Evolutionary conservation across 2,329 filamentous ascomycete genomes (phyloP).

Genomic region (Phialophora verrucosa): DNA sequence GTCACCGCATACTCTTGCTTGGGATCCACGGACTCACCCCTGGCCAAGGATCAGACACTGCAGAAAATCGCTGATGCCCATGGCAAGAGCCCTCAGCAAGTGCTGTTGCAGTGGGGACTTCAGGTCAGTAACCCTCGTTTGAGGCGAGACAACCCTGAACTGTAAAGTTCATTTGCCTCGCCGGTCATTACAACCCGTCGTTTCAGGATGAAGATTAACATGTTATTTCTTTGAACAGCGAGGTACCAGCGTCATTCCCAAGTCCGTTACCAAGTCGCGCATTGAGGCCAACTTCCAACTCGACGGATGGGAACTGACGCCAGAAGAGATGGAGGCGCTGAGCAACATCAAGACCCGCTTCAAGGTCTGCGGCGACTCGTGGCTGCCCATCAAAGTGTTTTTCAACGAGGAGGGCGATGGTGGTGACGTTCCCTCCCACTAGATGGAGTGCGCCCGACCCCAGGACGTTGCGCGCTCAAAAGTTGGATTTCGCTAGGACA

Average conservation of each 20-base stretch:
- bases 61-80: constrained; percentile 38
- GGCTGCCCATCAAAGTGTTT: constrained; percentile 74
- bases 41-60: constrained; percentile 59
- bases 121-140: constrained; percentile 7
- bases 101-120: constrained; percentile 79
- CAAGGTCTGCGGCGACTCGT: constrained; percentile 75
- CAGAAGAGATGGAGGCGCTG: constrained; percentile 73
- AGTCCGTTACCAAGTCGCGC: constrained; percentile 74
- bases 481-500: not conserved
- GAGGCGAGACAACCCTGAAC: not conserved
- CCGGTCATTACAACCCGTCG: not conserved
- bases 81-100: constrained; percentile 63
- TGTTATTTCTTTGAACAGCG: constrained; percentile 5
- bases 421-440: constrained; percentile 33
- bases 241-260: constrained; percentile 83
- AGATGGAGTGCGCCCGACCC: not conserved
- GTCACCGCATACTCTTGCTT: constrained; percentile 69
- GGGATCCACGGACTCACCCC: constrained; percentile 71
- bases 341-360: constrained; percentile 74
- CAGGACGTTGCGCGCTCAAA: not conserved
- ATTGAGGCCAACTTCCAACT: constrained; percentile 79
- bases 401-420: constrained; percentile 52
- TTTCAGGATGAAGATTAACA: constrained; percentile 9
- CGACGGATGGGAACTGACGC: constrained; percentile 74
- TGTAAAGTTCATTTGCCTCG: not conserved